Conservation (phyloP, 2,329 filamentous ascomycete species). For the Pestalotiopsis sp. region DNA sequence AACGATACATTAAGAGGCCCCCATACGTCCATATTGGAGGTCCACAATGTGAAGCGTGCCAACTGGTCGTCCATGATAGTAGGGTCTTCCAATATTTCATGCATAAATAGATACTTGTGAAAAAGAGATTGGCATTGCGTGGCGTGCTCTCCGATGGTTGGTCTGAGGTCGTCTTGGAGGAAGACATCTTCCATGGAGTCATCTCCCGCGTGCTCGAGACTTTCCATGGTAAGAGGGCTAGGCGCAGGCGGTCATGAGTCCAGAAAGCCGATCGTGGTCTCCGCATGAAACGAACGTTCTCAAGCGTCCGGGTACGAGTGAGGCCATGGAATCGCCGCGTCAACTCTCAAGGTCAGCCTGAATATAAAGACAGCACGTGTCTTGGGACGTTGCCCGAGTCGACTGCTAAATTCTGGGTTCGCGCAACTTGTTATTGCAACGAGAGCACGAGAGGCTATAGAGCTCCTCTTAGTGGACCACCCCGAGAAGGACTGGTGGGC, state of each 20-base stretch:
- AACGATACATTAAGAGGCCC: conserved; percentile 31
- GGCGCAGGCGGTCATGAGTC: background rate
- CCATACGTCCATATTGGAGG: conserved; percentile 31
- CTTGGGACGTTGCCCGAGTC: too few species aligned
- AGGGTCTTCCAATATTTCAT: conserved; percentile 29
- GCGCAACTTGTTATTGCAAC: too few species aligned
- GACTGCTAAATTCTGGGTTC: too few species aligned
- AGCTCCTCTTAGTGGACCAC: too few species aligned
- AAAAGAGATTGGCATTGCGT: conserved; percentile 28
- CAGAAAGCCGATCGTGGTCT: too few species aligned
- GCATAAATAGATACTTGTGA: conserved; percentile 24
- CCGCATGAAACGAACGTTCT: too few species aligned
- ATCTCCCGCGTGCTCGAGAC: conserved; percentile 9
- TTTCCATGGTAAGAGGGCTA: background rate
- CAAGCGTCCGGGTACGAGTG: too few species aligned
- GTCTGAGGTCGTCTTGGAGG: conserved; percentile 28
- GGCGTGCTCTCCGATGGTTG: conserved; percentile 32
- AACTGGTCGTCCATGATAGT: conserved; percentile 31
- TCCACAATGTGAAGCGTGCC: conserved; percentile 25
- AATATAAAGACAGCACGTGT: too few species aligned
- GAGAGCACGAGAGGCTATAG: too few species aligned
- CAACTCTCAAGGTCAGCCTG: too few species aligned
- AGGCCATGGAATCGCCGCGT: too few species aligned
- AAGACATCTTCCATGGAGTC: conserved; percentile 27
- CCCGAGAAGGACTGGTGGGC: too few species aligned